Evolutionary conservation across 768 basidiomycete species (phyloP).

Genomic region (Gyrodon lividus): DNA sequence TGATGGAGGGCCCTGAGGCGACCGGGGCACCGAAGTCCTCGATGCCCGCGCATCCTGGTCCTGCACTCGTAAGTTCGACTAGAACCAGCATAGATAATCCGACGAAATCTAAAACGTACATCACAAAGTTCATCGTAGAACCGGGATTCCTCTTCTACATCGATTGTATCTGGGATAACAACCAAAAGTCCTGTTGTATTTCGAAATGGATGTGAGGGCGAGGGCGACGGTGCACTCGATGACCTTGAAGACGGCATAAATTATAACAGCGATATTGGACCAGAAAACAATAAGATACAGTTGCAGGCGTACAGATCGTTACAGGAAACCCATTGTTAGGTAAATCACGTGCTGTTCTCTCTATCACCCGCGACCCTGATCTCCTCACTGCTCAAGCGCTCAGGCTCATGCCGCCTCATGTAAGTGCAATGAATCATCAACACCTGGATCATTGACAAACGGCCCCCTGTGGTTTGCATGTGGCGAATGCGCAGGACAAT

Average conservation of each 20-base stretch:
- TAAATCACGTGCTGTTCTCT: not conserved
- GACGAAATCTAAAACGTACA: conserved; percentile 26
- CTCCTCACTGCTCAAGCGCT: too few species aligned
- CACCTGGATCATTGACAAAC: too few species aligned
- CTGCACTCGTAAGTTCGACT: not conserved
- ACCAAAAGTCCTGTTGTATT: conserved; percentile 49
- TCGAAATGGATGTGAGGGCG: conserved; percentile 42
- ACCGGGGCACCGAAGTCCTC: conserved; percentile 18
- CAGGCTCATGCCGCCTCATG: too few species aligned
- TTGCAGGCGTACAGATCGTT: not conserved
- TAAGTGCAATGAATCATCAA: too few species aligned
- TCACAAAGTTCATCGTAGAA: conserved; percentile 65
- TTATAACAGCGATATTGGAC: not conserved
- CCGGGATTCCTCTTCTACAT: conserved; percentile 65
- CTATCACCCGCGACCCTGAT: too few species aligned
- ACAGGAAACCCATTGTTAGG: too few species aligned
- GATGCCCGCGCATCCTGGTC: conserved; percentile 20
- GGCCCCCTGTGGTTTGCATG: too few species aligned
- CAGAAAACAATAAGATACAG: not conserved
- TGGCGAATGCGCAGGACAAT: too few species aligned
- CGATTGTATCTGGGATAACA: conserved; percentile 55
- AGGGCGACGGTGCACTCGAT: conserved; percentile 7
- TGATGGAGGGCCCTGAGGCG: conserved; percentile 44
- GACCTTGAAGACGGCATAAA: conserved; percentile 14
- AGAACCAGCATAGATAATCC: not conserved